phyloP scores from a whole-genome alignment of 495 filamentous ascomycete genomes.

The Penicillium riverlandense region DNA sequence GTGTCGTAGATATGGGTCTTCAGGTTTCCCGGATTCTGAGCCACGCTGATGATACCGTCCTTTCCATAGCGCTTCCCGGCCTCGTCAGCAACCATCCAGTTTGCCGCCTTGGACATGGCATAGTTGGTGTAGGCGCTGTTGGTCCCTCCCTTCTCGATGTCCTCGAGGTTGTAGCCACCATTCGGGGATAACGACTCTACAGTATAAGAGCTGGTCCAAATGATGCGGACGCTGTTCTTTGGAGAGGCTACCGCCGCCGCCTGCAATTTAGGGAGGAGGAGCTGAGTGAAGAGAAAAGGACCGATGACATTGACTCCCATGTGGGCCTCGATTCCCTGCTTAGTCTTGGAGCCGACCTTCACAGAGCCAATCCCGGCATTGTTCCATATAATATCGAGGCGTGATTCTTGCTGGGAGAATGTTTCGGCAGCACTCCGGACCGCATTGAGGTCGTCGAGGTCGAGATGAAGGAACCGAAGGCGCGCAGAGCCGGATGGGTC shows the following conservation, averaged over 20 bases:
- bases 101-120: constrained; percentile 31
- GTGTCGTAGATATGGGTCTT: constrained; percentile 22
- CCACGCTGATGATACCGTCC: constrained; percentile 28
- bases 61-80: constrained; percentile 16
- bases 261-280: constrained; percentile 2
- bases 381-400: constrained; percentile 37
- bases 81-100: constrained; percentile 27
- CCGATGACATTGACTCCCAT: constrained; percentile 6
- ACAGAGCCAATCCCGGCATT: constrained; percentile 29
- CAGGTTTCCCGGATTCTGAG: constrained; percentile 35
- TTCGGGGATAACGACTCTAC: constrained; percentile 16
- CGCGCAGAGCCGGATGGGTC: constrained; percentile 6
- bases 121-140: constrained; percentile 18
- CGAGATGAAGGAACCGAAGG: constrained; percentile 34
- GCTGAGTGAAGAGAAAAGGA: constrained; percentile 8
- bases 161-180: constrained; percentile 13
- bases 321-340: constrained; percentile 6
- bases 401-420: constrained; percentile 18
- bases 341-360: constrained; percentile 1
- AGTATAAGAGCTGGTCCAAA: constrained; percentile 22
- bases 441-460: constrained; percentile 27
- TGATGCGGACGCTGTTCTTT: constrained; percentile 16
- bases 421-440: constrained; percentile 26
- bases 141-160: constrained; percentile 10
- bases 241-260: constrained; percentile 5